Conservation (phyloP, 1,284 basidiomycete species). For the Thelephora terrestris region DNA sequence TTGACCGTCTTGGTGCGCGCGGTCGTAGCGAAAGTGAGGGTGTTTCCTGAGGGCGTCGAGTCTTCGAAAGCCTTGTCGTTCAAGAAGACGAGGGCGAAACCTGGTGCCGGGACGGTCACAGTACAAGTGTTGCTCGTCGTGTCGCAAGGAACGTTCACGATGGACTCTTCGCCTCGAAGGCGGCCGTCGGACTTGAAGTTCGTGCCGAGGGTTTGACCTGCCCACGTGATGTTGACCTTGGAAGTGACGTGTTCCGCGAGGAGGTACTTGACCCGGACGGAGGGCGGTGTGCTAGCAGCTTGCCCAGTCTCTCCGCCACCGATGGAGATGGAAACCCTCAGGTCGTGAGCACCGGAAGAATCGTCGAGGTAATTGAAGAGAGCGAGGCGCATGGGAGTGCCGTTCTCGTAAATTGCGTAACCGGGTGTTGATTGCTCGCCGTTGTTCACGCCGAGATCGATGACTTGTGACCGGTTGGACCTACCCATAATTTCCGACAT, state of each 20-base stretch:
- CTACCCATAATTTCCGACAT: slow-evolving; percentile 60
- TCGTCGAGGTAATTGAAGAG: slow-evolving; percentile 64
- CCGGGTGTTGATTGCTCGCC: slow-evolving; percentile 49
- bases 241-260: slow-evolving; percentile 41
- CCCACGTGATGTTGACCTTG: slow-evolving; percentile 69
- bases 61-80: slow-evolving; percentile 32
- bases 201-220: slow-evolving; percentile 60
- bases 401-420: slow-evolving; percentile 65
- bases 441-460: slow-evolving; percentile 46
- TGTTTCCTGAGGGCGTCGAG: slow-evolving; percentile 22
- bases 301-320: slow-evolving; percentile 33
- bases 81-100: slow-evolving; percentile 65
- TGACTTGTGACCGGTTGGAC: slow-evolving; percentile 45
- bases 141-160: slow-evolving; percentile 46
- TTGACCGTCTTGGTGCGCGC: slow-evolving; percentile 37
- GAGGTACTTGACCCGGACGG: slow-evolving; percentile 50
- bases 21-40: slow-evolving; percentile 49
- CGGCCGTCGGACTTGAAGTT: slow-evolving; percentile 57
- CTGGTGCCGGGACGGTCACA: slow-evolving; percentile 60
- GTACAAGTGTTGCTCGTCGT: slow-evolving; percentile 38
- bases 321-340: slow-evolving; percentile 34
- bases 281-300: slow-evolving; percentile 26
- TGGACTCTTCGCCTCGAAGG: slow-evolving; percentile 37
- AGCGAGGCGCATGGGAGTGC: slow-evolving; percentile 42
- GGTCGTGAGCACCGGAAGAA: slow-evolving; percentile 37